A percentile compares a stretch with the other conserved stretches of the same genome.
These are phyloP conservation scores for Diospyros kaki DNA, from an alignment of 148 eudicot species.

Conservation along the genomic window DNA sequence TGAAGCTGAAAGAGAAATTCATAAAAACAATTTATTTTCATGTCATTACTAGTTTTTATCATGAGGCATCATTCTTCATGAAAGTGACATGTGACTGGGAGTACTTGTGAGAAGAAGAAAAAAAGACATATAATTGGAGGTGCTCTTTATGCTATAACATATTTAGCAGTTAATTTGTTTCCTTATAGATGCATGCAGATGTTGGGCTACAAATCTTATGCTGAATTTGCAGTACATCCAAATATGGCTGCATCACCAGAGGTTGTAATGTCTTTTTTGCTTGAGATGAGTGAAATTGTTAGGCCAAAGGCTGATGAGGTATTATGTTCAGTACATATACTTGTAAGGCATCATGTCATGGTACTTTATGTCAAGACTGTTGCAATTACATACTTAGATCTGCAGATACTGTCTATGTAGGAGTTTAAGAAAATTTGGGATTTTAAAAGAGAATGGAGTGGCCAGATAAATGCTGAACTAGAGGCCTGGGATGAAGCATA, in stretches of 20 bases:
- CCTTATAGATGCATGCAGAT: constrained; percentile 45
- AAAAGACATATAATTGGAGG: neutral
- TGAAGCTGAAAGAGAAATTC: neutral
- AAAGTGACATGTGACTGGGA: neutral
- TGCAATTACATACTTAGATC: neutral
- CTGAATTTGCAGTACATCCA: constrained; percentile 63
- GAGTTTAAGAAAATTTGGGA: constrained; percentile 58
- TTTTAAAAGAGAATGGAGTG: constrained; percentile 52
- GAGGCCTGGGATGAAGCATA: constrained; percentile 98
- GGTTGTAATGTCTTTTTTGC: constrained; percentile 70
- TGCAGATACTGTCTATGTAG: constrained; percentile 28
- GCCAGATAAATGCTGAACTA: constrained; percentile 51
- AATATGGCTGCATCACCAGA: constrained; percentile 86
- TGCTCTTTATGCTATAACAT: neutral
- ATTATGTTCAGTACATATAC: constrained; percentile 8
- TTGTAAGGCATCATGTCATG: constrained; percentile 2
- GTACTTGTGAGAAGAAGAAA: too few relatives aligned
- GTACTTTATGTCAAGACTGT: neutral
- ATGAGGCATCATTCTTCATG: neutral
- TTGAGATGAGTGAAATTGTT: constrained; percentile 73
- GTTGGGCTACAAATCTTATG: constrained; percentile 69
- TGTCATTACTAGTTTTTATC: neutral
- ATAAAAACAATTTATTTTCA: neutral
- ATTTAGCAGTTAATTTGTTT: constrained; percentile 8
- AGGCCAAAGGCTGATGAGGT: constrained; percentile 87